A percentile compares a stretch with the other conserved stretches of the same genome.
Conservation (phyloP, 352 stramenopile genomes). For the Thraustochytrium sp. region DNA sequence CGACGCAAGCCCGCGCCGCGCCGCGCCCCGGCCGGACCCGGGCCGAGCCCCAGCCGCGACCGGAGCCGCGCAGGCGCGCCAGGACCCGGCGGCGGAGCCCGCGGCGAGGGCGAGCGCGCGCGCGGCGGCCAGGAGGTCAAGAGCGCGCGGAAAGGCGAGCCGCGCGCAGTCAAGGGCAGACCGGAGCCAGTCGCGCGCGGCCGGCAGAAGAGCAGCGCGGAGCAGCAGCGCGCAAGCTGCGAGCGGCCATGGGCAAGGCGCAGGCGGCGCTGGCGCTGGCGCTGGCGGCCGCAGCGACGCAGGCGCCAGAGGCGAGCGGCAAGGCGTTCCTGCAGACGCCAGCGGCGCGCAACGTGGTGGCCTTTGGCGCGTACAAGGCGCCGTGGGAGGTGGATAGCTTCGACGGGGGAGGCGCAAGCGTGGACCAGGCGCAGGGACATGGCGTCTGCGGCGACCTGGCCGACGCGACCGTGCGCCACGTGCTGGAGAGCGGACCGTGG, state of each 20-base stretch:
- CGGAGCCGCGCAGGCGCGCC: too few relatives aligned
- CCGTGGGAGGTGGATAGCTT: not conserved
- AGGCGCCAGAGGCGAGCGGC: not conserved
- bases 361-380: not conserved
- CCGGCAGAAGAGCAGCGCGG: not conserved
- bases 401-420: not conserved
- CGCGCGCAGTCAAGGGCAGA: too few relatives aligned
- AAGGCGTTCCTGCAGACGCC: not conserved
- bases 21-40: too few relatives aligned
- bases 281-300: not conserved
- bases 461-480: not conserved
- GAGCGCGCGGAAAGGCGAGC: too few relatives aligned
- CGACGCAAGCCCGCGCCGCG: too few relatives aligned
- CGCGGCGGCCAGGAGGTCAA: too few relatives aligned
- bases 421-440: slow-evolving; percentile 1
- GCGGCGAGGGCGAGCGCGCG: too few relatives aligned
- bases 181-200: not conserved
- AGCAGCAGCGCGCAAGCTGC: not conserved
- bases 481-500: slow-evolving; percentile 23
- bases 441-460: not conserved
- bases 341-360: slow-evolving; percentile 6
- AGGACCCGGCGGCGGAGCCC: too few relatives aligned
- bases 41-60: too few relatives aligned
- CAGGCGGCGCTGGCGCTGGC: not conserved
- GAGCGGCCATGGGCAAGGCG: not conserved